Evolutionary conservation across 2,329 filamentous ascomycete genomes (phyloP).

Genomic region (Fusarium sp.): DNA sequence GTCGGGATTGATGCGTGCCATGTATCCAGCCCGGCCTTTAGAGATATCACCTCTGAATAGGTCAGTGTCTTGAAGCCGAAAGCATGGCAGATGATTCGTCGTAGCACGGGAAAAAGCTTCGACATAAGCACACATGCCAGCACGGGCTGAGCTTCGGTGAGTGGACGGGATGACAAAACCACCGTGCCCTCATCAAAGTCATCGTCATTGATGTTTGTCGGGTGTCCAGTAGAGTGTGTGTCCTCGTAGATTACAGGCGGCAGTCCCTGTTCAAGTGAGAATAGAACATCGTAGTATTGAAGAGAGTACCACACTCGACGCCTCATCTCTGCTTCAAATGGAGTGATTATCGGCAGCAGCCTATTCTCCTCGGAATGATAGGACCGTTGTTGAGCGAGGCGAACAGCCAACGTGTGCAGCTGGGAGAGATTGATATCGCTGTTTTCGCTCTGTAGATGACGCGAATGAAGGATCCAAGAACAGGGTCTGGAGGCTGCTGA

Average conservation of each 20-base stretch:
- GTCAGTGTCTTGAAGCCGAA: constrained; percentile 4
- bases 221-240: neutral
- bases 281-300: constrained; percentile 21
- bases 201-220: constrained; percentile 10
- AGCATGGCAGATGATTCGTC: constrained; percentile 14
- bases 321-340: constrained; percentile 25
- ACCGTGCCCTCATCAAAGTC: constrained; percentile 16
- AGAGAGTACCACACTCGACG: constrained; percentile 19
- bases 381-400: constrained; percentile 9
- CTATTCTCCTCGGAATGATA: constrained; percentile 7
- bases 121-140: constrained; percentile 17
- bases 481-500: neutral
- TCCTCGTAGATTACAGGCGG: constrained; percentile 13
- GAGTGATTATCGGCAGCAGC: neutral
- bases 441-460: neutral
- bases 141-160: neutral
- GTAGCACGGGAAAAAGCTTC: constrained; percentile 4
- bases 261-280: constrained; percentile 17
- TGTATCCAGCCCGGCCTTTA: neutral
- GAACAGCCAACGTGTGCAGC: constrained; percentile 1
- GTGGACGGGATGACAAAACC: neutral
- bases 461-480: constrained; percentile 11
- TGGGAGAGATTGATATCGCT: neutral
- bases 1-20: constrained; percentile 24
- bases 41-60: neutral